Conservation (phyloP, 768 basidiomycete species). For the Rhodotorula paludigena region DNA sequence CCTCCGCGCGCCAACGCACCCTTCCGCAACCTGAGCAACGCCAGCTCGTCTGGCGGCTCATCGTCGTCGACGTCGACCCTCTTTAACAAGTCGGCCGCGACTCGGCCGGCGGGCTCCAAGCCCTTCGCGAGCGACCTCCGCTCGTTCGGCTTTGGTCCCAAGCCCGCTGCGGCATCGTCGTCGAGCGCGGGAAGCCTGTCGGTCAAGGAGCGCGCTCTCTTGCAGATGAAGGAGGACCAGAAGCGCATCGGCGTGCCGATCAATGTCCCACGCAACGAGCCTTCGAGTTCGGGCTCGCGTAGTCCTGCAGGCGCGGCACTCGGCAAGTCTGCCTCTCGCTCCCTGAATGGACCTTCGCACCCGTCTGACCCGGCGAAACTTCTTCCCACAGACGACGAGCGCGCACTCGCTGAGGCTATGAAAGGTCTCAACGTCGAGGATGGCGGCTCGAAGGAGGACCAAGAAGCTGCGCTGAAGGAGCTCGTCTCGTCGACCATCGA, state of each 20-base stretch:
- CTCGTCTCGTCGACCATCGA: constrained; percentile 17
- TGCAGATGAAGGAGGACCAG: constrained; percentile 1
- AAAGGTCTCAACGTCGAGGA: constrained; percentile 8
- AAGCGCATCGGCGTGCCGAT: constrained; percentile 23
- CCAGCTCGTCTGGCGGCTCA: background rate
- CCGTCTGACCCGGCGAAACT: too few species aligned
- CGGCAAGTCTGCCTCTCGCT: background rate
- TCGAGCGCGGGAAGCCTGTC: constrained; percentile 3
- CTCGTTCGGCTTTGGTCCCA: background rate
- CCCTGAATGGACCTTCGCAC: too few species aligned
- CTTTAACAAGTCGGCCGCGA: background rate
- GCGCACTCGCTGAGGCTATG: constrained; percentile 10
- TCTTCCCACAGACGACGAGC: constrained; percentile 23
- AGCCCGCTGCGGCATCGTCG: background rate
- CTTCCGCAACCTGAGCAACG: background rate
- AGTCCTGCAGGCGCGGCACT: background rate
- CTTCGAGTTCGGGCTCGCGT: background rate
- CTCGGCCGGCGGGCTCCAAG: background rate
- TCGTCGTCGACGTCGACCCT: background rate
- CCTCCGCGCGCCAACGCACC: background rate
- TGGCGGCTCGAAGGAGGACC: constrained; percentile 3
- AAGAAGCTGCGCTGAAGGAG: constrained; percentile 24
- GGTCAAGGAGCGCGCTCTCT: background rate
- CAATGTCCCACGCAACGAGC: constrained; percentile 19
- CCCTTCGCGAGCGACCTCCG: background rate